A percentile compares a stretch with the other conserved stretches of the same genome.
Conservation (phyloP, 1,284 basidiomycete genomes). For the Xanthoconium separans region DNA sequence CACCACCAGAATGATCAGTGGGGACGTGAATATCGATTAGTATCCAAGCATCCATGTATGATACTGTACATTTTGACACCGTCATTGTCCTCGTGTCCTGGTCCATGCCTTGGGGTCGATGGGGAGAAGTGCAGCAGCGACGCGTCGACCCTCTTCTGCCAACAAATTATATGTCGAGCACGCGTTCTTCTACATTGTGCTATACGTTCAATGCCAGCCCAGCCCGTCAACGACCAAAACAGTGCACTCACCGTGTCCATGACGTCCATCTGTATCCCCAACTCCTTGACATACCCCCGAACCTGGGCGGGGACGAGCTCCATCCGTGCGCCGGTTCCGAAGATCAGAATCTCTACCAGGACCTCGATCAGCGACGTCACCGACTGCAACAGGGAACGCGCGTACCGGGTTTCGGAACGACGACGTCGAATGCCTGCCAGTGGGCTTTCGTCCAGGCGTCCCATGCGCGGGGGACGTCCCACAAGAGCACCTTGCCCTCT, state of each 20-base stretch:
- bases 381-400: neutral
- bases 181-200: constrained; percentile 56
- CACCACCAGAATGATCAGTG: constrained; percentile 26
- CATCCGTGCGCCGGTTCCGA: constrained; percentile 82
- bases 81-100: constrained; percentile 10
- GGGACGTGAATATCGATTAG: constrained; percentile 6
- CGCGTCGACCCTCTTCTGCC: constrained; percentile 87
- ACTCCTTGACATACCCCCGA: constrained; percentile 64
- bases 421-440: constrained; percentile 79
- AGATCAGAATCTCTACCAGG: constrained; percentile 76
- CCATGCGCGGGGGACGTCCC: constrained; percentile 77
- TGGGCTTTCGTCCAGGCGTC: constrained; percentile 70
- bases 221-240: neutral
- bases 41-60: constrained; percentile 7
- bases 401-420: constrained; percentile 85
- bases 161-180: constrained; percentile 94
- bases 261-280: constrained; percentile 91
- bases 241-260: constrained; percentile 81
- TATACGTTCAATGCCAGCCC: neutral
- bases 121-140: constrained; percentile 87
- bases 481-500: constrained; percentile 85
- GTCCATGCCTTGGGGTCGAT: constrained; percentile 22
- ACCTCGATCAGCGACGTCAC: neutral
- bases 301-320: constrained; percentile 71
- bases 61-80: constrained; percentile 18